Percentiles rank a stretch among this genome's conserved stretches.
Conservation (phyloP, 192 early-diverging fungal species). For the Pilaira anomala region DNA sequence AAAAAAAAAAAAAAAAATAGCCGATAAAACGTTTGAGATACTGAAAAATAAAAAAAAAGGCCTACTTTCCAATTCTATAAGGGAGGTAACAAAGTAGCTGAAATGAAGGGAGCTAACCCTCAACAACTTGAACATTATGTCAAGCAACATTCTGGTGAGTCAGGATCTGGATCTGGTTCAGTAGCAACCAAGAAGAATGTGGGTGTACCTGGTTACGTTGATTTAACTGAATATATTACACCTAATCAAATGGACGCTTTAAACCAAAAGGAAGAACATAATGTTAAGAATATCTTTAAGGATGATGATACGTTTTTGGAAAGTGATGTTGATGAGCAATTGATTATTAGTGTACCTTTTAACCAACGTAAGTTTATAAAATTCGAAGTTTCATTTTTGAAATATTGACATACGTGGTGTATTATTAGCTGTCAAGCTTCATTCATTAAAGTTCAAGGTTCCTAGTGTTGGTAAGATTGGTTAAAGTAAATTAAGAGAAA, state of each 20-base stretch:
- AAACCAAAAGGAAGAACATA: constrained; percentile 80
- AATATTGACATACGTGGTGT: background rate
- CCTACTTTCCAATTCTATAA: constrained; percentile 87
- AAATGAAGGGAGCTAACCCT: constrained; percentile 80
- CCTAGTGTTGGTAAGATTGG: constrained; percentile 18
- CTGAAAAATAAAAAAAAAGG: constrained; percentile 43
- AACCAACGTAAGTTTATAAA: constrained; percentile 61
- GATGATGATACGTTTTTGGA: constrained; percentile 70
- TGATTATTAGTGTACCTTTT: constrained; percentile 85
- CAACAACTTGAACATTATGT: constrained; percentile 64
- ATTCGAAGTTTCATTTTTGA: background rate
- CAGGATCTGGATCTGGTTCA: constrained; percentile 17
- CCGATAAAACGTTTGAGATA: background rate
- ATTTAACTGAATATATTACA: constrained; percentile 62
- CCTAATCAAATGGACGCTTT: constrained; percentile 76
- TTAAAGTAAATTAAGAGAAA: background rate
- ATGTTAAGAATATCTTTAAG: constrained; percentile 73
- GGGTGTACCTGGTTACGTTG: constrained; percentile 51
- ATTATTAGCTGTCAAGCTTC: constrained; percentile 49
- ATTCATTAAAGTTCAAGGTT: constrained; percentile 55
- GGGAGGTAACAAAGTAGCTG: constrained; percentile 66
- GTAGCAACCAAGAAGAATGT: constrained; percentile 16
- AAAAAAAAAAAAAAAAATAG: no score
- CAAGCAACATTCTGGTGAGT: constrained; percentile 57
- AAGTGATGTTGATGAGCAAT: constrained; percentile 94